Evolutionary conservation across 2,329 filamentous ascomycete genomes (phyloP).

Genomic region (Aureobasidium leucospermi): DNA sequence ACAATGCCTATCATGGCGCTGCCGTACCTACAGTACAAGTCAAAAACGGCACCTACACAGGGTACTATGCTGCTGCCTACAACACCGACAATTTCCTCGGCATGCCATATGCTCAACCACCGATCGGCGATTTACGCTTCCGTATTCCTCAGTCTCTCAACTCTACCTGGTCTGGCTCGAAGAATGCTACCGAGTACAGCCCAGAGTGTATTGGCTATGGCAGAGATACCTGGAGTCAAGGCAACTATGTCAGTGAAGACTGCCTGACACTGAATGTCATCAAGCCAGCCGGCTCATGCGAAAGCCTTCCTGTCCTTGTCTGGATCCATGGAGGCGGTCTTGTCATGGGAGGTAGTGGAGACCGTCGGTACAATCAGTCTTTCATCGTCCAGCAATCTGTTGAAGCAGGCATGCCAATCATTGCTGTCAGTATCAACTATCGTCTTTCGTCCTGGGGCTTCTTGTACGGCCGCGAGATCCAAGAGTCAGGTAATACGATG

Average conservation of each 20-base stretch:
- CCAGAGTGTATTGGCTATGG: slow-evolving; percentile 47
- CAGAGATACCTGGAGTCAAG: slow-evolving; percentile 20
- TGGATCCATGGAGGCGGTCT: slow-evolving; percentile 23
- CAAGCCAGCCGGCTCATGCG: slow-evolving; percentile 12
- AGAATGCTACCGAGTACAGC: slow-evolving; percentile 39
- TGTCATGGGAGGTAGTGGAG: slow-evolving; percentile 19
- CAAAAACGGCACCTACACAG: slow-evolving; percentile 43
- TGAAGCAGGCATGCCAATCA: slow-evolving; percentile 23
- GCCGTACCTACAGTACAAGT: slow-evolving; percentile 27
- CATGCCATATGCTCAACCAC: slow-evolving; percentile 52
- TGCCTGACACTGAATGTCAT: slow-evolving; percentile 23
- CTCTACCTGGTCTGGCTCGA: slow-evolving; percentile 34
- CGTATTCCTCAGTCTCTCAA: slow-evolving; percentile 44
- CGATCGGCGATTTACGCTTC: slow-evolving; percentile 48
- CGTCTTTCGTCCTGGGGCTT: slow-evolving; percentile 22
- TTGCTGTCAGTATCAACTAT: slow-evolving; percentile 27
- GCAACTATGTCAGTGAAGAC: slow-evolving; percentile 23
- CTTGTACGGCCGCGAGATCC: slow-evolving; percentile 15
- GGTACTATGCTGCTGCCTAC: slow-evolving; percentile 34
- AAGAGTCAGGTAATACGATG: slow-evolving; percentile 22
- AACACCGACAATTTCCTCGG: slow-evolving; percentile 47
- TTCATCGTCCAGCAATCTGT: slow-evolving; percentile 24
- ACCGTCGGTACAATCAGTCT: slow-evolving; percentile 23
- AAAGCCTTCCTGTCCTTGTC: slow-evolving; percentile 20
- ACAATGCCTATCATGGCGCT: neutral